These are phyloP conservation scores for Cryptosporidium parvum DNA, from an alignment of 169 alveolate species.

Conservation along the genomic window DNA sequence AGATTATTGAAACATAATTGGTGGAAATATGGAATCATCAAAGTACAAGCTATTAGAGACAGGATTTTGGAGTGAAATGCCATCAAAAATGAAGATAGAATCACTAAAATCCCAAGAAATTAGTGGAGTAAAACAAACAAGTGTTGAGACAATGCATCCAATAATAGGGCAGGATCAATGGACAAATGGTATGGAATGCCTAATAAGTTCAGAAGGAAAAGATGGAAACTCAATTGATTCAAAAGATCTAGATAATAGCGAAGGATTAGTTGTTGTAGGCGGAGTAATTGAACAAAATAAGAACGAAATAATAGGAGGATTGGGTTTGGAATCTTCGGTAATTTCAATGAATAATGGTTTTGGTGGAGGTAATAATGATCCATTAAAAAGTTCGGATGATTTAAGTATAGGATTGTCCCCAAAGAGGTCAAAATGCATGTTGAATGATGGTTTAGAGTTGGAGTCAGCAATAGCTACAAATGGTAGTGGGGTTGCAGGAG, in stretches of 20 bases:
- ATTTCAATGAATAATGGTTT: slow-evolving; percentile 9
- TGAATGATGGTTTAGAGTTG: not conserved
- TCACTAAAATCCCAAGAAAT: slow-evolving; percentile 13
- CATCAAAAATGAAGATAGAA: slow-evolving; percentile 31
- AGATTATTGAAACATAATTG: not conserved
- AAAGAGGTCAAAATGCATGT: slow-evolving; percentile 42
- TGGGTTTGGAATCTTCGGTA: slow-evolving; percentile 26
- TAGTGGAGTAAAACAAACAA: not conserved
- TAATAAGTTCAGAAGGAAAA: slow-evolving; percentile 4
- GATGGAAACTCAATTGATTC: slow-evolving; percentile 3
- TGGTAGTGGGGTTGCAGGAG: not conserved
- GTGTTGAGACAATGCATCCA: slow-evolving; percentile 53
- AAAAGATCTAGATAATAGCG: slow-evolving; percentile 2
- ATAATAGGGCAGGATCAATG: slow-evolving; percentile 42
- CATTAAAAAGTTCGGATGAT: not conserved
- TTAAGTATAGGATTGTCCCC: slow-evolving; percentile 36
- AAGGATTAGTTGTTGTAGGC: not conserved
- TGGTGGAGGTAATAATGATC: not conserved
- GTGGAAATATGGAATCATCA: not conserved
- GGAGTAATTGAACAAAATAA: slow-evolving; percentile 1
- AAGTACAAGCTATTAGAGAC: slow-evolving; percentile 18
- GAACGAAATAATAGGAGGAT: slow-evolving; percentile 2
- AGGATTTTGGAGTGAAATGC: slow-evolving; percentile 13
- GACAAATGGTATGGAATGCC: slow-evolving; percentile 11
- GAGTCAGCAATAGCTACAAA: not conserved